These are phyloP conservation scores for Kluyveromyces wickerhamii DNA, from an alignment of 805 yeast genomes.

Conservation along the genomic window DNA sequence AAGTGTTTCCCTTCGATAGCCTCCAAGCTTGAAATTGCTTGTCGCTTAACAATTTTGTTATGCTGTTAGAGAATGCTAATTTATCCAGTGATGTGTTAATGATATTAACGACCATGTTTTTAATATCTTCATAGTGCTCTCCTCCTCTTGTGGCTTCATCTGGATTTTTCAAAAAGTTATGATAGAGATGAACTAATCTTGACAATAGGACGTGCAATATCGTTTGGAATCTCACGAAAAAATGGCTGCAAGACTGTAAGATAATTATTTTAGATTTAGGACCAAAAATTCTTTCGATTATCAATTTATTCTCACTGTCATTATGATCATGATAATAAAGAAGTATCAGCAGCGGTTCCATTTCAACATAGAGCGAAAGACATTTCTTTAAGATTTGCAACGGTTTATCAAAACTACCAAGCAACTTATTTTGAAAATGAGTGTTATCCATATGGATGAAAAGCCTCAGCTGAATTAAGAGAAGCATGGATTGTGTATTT, in stretches of 20 bases:
- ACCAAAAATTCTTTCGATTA: conserved; percentile 13
- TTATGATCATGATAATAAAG: conserved; percentile 7
- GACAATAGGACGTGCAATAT: conserved; percentile 18
- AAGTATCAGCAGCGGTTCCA: conserved; percentile 13
- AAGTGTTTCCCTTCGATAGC: conserved; percentile 42
- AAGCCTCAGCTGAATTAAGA: conserved; percentile 19
- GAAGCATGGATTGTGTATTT: conserved; percentile 21
- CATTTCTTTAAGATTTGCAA: conserved; percentile 18
- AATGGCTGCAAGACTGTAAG: conserved; percentile 12
- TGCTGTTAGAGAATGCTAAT: conserved; percentile 26
- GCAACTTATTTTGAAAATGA: conserved; percentile 3
- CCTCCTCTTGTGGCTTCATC: neutral
- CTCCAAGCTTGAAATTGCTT: conserved; percentile 61
- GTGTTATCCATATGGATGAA: conserved; percentile 16
- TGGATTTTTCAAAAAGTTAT: conserved; percentile 12
- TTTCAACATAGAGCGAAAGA: conserved; percentile 13
- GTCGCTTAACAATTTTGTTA: conserved; percentile 39
- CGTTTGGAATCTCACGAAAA: conserved; percentile 10
- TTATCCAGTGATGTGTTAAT: conserved; percentile 21
- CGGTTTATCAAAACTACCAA: conserved; percentile 13
- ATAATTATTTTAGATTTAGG: conserved; percentile 12
- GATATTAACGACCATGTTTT: conserved; percentile 12
- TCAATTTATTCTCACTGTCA: conserved; percentile 1
- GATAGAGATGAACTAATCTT: conserved; percentile 26
- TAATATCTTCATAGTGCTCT: conserved; percentile 1